Percentiles rank a stretch among this genome's conserved stretches.
Conservation (phyloP, 768 basidiomycete species). For the Tulasnella sp. region DNA sequence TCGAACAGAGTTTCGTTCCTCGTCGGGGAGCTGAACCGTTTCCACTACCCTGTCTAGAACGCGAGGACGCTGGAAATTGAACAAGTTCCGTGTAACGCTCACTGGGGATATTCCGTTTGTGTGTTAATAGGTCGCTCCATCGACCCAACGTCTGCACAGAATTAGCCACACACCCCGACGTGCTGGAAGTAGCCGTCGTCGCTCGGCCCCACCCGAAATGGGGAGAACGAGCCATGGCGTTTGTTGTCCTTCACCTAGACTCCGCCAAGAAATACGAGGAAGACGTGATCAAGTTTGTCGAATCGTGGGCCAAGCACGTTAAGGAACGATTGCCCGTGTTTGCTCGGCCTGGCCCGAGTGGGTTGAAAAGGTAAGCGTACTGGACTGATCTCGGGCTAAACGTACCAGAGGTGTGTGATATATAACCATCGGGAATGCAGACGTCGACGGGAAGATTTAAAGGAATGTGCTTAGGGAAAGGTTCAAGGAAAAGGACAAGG, state of each 20-base stretch:
- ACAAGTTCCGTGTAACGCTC: no score
- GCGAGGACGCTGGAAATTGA: conserved; percentile 81
- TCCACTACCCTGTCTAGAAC: conserved; percentile 43
- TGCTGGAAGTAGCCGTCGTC: conserved; percentile 76
- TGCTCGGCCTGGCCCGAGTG: conserved; percentile 84
- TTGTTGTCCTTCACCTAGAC: conserved; percentile 60
- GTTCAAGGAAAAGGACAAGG: neutral
- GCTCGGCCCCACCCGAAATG: conserved; percentile 66
- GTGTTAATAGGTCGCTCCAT: neutral
- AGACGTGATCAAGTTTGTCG: conserved; percentile 49
- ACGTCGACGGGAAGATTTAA: conserved; percentile 83
- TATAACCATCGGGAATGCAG: conserved; percentile 37
- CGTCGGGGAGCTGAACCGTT: neutral
- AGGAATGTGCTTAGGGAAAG: conserved; percentile 62
- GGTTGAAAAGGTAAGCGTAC: conserved; percentile 49
- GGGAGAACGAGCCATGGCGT: conserved; percentile 88
- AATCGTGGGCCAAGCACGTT: conserved; percentile 58
- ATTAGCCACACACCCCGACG: conserved; percentile 67
- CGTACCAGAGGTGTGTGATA: no score
- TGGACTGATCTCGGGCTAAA: no score
- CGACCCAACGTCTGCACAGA: conserved; percentile 38
- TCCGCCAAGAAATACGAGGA: conserved; percentile 45
- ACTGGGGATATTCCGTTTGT: neutral
- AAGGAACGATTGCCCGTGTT: conserved; percentile 64
- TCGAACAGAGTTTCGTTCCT: no score